Base-by-base conservation (phyloP, 169 alveolate genomes). In the Plasmodium vinckei region DNA sequence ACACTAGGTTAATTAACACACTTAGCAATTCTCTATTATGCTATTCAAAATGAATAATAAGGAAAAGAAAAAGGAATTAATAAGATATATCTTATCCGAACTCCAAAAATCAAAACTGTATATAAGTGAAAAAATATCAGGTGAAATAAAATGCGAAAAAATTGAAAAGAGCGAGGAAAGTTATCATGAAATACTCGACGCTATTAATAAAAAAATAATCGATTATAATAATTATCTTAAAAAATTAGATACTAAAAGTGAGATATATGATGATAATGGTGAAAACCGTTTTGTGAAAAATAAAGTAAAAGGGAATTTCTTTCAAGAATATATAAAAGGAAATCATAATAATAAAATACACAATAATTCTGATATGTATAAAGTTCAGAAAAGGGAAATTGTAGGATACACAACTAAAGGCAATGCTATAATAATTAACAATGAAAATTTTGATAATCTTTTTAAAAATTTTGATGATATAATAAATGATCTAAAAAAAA, bases 321-420 rank as follows among this genome's bases (percentile, higher is more conserved):
- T 79, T 60, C 72, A 67, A 27, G 82, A 53, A 53, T 79, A 67
- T 46, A 27, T 67, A 53, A 39, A 64, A 67, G 47, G 65, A 17
- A 39, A 25, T 46, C 49, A 51, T 17, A 63, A 44, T 54, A 12
- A 15, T 23, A 33, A 33, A 33, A 33, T 33, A 33, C 42, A 33
- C 42, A 33, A 6, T 3, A 1, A 7, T 33, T 33, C 5, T 0
- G 56, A 59, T 44, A 19, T 67, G 33, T 17, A 53, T 19, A 79
- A 67, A 53, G 33, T 79, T 47, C 67, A 79, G 21, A 79, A 79
- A 44, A 79, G 65, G 60, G 59, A 15, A 13, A 79, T 67, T 54
- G 82, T 33, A 33, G 89, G 89, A 44, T 68, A 79, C 21, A 79
- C 89, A 15, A 57, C 63, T 9, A 82, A 65, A 61, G 89, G 89